phyloP scores from a whole-genome alignment of 1,139 yeast genomes.

The Geotrichum phurueaensis region DNA sequence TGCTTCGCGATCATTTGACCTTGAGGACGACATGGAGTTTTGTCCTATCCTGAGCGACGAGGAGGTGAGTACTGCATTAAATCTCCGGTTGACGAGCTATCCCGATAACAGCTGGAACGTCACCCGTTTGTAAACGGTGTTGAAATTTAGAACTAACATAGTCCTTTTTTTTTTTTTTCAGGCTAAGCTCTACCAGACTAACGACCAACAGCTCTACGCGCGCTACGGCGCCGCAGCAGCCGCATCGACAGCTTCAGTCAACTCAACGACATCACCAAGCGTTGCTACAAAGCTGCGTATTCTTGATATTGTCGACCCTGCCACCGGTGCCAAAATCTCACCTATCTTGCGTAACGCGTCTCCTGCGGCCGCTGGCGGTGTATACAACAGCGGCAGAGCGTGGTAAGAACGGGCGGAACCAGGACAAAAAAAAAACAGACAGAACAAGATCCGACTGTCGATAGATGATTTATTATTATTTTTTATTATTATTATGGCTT shows the following conservation, averaged over 20 bases:
- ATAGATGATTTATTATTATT: background rate
- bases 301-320: conserved; percentile 66
- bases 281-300: conserved; percentile 41
- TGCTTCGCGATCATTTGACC: conserved; percentile 56
- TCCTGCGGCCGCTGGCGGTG: conserved; percentile 41
- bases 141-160: too few relatives aligned
- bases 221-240: conserved; percentile 1
- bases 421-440: background rate
- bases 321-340: conserved; percentile 53
- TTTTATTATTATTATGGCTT: background rate
- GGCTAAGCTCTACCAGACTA: background rate
- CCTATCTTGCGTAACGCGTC: conserved; percentile 4
- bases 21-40: conserved; percentile 61
- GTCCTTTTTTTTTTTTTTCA: background rate
- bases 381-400: background rate
- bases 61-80: conserved; percentile 20
- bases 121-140: too few relatives aligned
- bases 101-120: background rate
- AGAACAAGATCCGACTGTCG: background rate
- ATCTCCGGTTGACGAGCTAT: background rate
- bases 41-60: conserved; percentile 45
- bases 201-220: background rate
- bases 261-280: conserved; percentile 41
- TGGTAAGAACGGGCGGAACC: background rate
- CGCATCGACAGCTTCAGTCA: background rate